These are phyloP conservation scores for Patellaria atrata DNA, from an alignment of 495 filamentous ascomycete species.

Conservation along the genomic window DNA sequence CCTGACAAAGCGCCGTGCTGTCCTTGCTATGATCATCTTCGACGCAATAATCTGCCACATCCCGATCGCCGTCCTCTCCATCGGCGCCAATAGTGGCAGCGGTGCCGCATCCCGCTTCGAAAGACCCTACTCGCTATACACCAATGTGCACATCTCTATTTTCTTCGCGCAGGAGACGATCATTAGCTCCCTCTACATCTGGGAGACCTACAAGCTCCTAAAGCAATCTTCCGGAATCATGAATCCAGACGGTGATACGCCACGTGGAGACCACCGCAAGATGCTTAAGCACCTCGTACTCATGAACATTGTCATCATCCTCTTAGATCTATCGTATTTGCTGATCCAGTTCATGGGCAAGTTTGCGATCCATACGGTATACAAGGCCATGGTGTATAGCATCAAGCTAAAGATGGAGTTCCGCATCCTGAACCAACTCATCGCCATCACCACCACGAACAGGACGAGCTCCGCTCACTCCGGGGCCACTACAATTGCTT, in stretches of 20 bases:
- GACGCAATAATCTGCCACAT: constrained; percentile 15
- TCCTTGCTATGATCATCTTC: constrained; percentile 19
- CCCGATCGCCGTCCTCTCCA: constrained; percentile 7
- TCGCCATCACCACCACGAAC: constrained; percentile 9
- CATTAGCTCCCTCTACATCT: constrained; percentile 7
- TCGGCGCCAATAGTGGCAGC: background rate
- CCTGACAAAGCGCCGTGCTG: constrained; percentile 3
- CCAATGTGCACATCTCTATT: constrained; percentile 14
- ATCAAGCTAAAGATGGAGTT: constrained; percentile 19
- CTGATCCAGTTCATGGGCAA: constrained; percentile 10
- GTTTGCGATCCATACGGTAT: constrained; percentile 8
- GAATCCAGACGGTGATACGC: no score
- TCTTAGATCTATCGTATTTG: constrained; percentile 15
- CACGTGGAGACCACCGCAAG: no score
- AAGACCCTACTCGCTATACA: constrained; percentile 4
- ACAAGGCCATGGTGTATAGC: constrained; percentile 15
- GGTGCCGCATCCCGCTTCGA: no score
- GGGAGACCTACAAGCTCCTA: constrained; percentile 5
- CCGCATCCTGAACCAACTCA: constrained; percentile 13
- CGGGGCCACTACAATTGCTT: no score
- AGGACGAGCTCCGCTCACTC: no score
- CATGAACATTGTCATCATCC: constrained; percentile 19
- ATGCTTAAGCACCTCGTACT: constrained; percentile 8
- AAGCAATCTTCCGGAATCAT: no score
- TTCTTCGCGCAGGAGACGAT: constrained; percentile 11